Percentiles rank a stretch among this genome's conserved stretches.
Conservation (phyloP, 78 protist species). For the Speleostelium caveatum region DNA sequence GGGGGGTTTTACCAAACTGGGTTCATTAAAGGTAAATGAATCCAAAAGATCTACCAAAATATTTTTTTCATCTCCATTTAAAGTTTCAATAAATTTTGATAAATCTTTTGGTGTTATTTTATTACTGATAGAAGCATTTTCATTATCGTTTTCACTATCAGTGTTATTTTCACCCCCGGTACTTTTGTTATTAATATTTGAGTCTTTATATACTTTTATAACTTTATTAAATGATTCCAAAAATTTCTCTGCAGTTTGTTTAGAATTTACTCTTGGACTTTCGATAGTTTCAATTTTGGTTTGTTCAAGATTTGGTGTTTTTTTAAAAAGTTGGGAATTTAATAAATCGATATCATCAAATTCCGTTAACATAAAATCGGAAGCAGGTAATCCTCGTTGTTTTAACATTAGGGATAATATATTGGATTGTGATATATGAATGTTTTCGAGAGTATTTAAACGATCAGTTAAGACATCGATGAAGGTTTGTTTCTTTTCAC, state of each 20-base stretch:
- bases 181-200: too few species aligned
- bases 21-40: conserved; percentile 68
- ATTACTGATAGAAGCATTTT: neutral
- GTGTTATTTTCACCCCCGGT: too few species aligned
- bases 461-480: conserved; percentile 65
- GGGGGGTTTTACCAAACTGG: conserved; percentile 7
- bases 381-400: neutral
- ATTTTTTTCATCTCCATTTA: conserved; percentile 25
- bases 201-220: conserved; percentile 41
- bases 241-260: conserved; percentile 42
- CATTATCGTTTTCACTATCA: too few species aligned
- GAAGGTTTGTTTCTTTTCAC: conserved; percentile 75
- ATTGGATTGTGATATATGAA: conserved; percentile 13
- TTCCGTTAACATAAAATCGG: neutral
- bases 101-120: neutral
- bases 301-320: neutral
- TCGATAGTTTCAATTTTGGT: neutral
- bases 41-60: conserved; percentile 47
- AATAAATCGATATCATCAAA: neutral
- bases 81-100: conserved; percentile 9
- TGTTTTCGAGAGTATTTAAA: conserved; percentile 7
- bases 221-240: conserved; percentile 51
- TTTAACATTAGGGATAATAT: conserved; percentile 12
- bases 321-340: too few species aligned
- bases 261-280: conserved; percentile 3